phyloP scores from a whole-genome alignment of 2,329 filamentous ascomycete genomes.

The Xylaria hypoxylon region DNA sequence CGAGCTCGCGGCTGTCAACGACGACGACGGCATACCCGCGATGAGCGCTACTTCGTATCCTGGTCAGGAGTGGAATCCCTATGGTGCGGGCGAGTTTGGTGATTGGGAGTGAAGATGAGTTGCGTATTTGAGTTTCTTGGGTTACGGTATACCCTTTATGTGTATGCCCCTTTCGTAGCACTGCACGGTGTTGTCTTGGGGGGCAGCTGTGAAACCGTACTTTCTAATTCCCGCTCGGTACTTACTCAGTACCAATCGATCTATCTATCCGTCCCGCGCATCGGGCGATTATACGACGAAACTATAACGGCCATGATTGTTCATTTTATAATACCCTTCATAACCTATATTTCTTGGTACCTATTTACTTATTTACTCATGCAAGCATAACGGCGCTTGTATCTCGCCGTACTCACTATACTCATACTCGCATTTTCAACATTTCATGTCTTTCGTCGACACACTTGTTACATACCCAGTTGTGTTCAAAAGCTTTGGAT shows the following conservation, averaged over 20 bases:
- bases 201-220: background rate
- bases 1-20: slow-evolving; percentile 49
- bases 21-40: slow-evolving; percentile 56
- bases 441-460: background rate
- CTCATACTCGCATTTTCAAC: background rate
- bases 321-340: slow-evolving; percentile 8
- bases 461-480: slow-evolving; percentile 5
- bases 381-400: background rate
- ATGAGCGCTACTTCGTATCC: slow-evolving; percentile 69
- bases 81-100: slow-evolving; percentile 52
- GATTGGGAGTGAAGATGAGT: slow-evolving; percentile 46
- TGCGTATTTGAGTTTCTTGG: background rate
- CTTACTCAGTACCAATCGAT: background rate
- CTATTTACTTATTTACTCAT: background rate
- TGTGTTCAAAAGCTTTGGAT: background rate
- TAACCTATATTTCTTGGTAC: background rate
- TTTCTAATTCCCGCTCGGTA: background rate
- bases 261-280: too few relatives aligned
- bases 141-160: background rate
- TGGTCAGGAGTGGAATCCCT: slow-evolving; percentile 67
- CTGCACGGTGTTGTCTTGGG: background rate
- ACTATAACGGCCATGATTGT: background rate
- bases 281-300: too few relatives aligned
- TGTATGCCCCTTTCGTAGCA: background rate
- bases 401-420: background rate